Percentiles rank a stretch among this genome's conserved stretches.
phyloP scores from a whole-genome alignment of 306 rosid species.

The Styphnolobium japonicum region DNA sequence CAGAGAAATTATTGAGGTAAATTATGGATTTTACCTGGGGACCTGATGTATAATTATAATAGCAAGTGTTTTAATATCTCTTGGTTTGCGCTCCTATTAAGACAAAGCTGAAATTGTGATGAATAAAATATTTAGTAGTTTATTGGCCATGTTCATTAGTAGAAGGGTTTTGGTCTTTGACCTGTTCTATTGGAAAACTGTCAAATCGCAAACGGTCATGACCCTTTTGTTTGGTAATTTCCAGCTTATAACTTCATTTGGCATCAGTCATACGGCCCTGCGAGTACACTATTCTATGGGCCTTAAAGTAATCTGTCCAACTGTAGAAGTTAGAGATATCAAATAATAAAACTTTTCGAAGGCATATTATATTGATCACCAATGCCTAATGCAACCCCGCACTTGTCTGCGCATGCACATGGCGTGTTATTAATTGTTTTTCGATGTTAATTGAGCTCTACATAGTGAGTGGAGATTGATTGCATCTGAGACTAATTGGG shows the following conservation, averaged over 20 bases:
- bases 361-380: not conserved
- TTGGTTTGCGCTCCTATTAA: conserved; percentile 1
- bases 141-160: conserved; percentile 7
- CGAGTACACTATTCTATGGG: not conserved
- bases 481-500: conserved; percentile 14
- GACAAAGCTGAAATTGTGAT: conserved; percentile 10
- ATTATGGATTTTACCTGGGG: not conserved
- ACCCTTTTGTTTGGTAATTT: not conserved
- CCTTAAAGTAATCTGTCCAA: not conserved
- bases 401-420: not conserved
- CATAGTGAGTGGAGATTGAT: not conserved
- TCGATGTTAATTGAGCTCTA: not conserved
- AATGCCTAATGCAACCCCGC: not conserved
- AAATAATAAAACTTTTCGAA: not conserved
- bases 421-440: not conserved
- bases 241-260: conserved; percentile 10
- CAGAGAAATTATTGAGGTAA: conserved; percentile 81
- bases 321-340: not conserved
- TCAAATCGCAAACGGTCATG: not conserved
- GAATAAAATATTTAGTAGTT: not conserved
- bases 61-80: conserved; percentile 3
- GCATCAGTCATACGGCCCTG: not conserved
- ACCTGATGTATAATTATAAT: not conserved
- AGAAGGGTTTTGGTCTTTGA: conserved; percentile 11
- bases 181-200: not conserved